phyloP scores from a whole-genome alignment of 1,139 yeast genomes.

The Candida tropicalis region DNA sequence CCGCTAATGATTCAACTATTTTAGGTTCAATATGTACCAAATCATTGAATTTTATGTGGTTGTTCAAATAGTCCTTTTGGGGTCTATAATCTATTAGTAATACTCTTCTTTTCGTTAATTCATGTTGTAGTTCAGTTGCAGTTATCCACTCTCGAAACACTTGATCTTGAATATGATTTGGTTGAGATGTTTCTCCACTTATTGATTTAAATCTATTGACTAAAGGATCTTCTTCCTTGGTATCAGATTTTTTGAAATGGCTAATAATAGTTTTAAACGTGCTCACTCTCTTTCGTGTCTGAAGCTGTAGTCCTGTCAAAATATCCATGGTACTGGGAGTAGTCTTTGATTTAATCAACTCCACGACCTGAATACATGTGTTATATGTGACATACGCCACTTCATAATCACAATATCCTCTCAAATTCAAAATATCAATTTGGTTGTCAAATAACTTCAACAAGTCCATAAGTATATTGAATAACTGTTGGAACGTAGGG shows the following conservation, averaged over 20 bases:
- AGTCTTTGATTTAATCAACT: conserved; percentile 16
- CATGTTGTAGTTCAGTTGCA: conserved; percentile 10
- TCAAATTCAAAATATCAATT: conserved; percentile 24
- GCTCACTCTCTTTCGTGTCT: conserved; percentile 23
- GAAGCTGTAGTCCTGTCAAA: conserved; percentile 21
- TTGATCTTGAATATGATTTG: neutral
- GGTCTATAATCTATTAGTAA: conserved; percentile 70
- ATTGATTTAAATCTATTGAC: conserved; percentile 23
- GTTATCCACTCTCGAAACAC: conserved; percentile 7
- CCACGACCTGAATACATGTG: conserved; percentile 15
- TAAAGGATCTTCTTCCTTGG: conserved; percentile 23
- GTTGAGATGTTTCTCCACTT: neutral
- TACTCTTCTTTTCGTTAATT: conserved; percentile 18
- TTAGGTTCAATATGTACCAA: conserved; percentile 73
- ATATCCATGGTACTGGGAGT: conserved; percentile 24
- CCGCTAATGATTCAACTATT: conserved; percentile 4
- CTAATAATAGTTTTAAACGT: conserved; percentile 14
- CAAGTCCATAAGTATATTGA: conserved; percentile 28
- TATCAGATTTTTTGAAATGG: neutral
- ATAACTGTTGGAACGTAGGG: conserved; percentile 7
- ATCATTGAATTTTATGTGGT: conserved; percentile 59
- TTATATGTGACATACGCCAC: conserved; percentile 34
- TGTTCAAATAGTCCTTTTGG: conserved; percentile 55
- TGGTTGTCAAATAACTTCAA: conserved; percentile 41
- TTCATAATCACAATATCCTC: conserved; percentile 44